Conservation (phyloP, 495 filamentous ascomycete genomes). For the Tetracladium setigerum region DNA sequence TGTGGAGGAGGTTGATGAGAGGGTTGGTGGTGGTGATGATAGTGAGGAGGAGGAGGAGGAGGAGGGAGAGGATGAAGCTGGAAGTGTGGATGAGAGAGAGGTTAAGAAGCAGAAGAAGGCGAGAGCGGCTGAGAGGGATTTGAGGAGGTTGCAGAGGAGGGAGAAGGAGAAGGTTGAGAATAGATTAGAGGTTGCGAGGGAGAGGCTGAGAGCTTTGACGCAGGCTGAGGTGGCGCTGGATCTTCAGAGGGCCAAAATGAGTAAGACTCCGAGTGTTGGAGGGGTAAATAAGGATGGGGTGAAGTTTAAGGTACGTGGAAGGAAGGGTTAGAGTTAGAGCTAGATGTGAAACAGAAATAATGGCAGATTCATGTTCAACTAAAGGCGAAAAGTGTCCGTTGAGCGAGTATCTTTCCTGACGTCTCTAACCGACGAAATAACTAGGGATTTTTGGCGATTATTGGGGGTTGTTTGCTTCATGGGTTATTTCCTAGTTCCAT, state of each 20-base stretch:
- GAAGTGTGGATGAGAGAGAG: constrained; percentile 17
- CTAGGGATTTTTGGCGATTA: no score
- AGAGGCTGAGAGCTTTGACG: constrained; percentile 61
- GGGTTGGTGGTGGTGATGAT: constrained; percentile 4
- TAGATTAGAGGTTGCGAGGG: constrained; percentile 56
- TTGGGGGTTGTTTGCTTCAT: no score
- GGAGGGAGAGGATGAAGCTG: constrained; percentile 24
- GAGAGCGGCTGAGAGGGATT: constrained; percentile 8
- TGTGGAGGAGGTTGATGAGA: constrained; percentile 9
- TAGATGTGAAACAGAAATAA: neutral
- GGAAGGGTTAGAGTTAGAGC: constrained; percentile 55
- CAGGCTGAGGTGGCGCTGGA: constrained; percentile 72
- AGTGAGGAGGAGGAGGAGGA: constrained; percentile 8
- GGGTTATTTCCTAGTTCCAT: no score
- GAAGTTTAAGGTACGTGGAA: constrained; percentile 75
- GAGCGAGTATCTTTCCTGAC: no score
- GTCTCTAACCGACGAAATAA: no score
- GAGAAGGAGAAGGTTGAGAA: constrained; percentile 22
- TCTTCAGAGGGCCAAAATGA: constrained; percentile 70
- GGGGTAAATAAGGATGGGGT: constrained; percentile 74
- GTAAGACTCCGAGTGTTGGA: constrained; percentile 60
- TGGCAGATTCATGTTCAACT: no score
- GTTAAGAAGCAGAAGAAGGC: neutral
- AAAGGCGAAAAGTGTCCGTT: no score
- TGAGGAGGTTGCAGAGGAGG: constrained; percentile 12